Conservation (phyloP, 768 basidiomycete species). For the Cystofilobasidium capitatum region DNA sequence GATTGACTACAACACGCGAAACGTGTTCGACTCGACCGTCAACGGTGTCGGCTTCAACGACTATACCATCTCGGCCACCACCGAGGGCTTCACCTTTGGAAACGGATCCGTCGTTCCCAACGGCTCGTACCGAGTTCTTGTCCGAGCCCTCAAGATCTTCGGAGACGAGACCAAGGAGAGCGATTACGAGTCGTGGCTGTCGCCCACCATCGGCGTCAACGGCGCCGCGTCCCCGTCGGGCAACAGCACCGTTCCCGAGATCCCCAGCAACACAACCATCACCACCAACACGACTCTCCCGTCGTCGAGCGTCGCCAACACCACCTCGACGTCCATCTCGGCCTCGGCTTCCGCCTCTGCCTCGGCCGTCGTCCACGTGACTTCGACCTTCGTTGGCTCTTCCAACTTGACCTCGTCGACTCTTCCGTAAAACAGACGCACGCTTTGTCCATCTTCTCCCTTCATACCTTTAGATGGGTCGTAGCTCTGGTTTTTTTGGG, state of each 20-base stretch:
- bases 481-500: no score
- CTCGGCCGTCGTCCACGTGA: no score
- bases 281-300: background rate
- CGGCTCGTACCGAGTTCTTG: constrained; percentile 43
- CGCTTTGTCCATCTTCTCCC: no score
- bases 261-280: background rate
- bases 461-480: no score
- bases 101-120: constrained; percentile 45
- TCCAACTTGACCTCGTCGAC: background rate
- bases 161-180: constrained; percentile 42
- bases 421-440: background rate
- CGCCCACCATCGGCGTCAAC: constrained; percentile 5
- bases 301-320: background rate
- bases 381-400: no score
- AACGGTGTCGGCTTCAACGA: background rate
- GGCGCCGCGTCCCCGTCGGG: no score
- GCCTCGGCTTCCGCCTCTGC: background rate
- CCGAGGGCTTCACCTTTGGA: constrained; percentile 32
- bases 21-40: background rate
- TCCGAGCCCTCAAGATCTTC: constrained; percentile 46
- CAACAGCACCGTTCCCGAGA: no score
- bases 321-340: background rate
- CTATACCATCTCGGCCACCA: constrained; percentile 29
- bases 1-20: background rate
- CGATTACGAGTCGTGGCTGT: constrained; percentile 40